Evolutionary conservation across 352 stramenopile species (phyloP), one percentile per base, ranked within the genome.

Genomic region (Globisporangium heterothallicum): DNA sequence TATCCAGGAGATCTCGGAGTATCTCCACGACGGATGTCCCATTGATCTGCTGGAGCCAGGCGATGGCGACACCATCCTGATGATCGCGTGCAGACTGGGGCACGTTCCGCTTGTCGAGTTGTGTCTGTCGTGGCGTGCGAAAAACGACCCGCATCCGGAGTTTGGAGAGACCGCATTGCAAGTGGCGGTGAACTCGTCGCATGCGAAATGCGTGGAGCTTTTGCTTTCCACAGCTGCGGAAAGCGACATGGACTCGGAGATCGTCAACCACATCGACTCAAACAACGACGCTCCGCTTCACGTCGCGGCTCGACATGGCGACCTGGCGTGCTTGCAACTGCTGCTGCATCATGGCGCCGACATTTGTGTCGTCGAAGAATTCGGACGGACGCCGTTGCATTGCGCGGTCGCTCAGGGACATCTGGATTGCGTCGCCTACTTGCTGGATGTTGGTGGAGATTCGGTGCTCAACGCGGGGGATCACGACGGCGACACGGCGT

Each of bases 211-310:
- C 41, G 53, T 92, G 12, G 51, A 61, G 10, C 57, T 89, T 9
- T 56, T 94, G 14, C 64, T 94, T 18, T 66, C 65, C 2, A 92
- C 81, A 0, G 84, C 84, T 6, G 84, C 84, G 19, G 87, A 86
- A 22, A 94, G 84, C 45, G 76, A 90, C 5, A 92, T 94, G 84
- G 84, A 92, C 52, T 72, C 79, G 8, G 81, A 90, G 53, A 92
- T 94, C 36, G 84, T 92, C 6, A 94, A 92, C 46, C 81, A 94
- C 53, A 88, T 92, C 42, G 78, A 92, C 51, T 74, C 78, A 7
- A 77, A 76, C 34, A 92, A 86, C 26, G 77, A 94, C 38, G 81
- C 84, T 1, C 84, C 84, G 7, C 70, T 94, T 8, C 84, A 94
- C 44, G 79, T 94, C 21, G 81, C 84, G 18, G 78, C 77, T 4